A percentile compares a stretch with the other conserved stretches of the same genome.
phyloP scores from a whole-genome alignment of 495 filamentous ascomycete genomes.

The Haplographium delicatum region DNA sequence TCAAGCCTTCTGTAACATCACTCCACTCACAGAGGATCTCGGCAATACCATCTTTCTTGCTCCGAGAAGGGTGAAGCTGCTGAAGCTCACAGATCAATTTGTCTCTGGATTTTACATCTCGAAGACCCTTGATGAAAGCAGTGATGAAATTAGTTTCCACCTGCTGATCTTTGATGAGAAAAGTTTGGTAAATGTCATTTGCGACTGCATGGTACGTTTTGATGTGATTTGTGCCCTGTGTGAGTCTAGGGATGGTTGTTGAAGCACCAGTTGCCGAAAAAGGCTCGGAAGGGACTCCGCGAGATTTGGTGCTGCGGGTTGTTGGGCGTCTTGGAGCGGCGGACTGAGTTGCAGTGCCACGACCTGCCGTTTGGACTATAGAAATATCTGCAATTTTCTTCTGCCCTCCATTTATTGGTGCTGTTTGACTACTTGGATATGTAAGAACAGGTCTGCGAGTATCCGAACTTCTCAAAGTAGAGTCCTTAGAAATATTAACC shows the following conservation, averaged over 20 bases:
- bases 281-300: neutral
- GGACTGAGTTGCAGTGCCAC: neutral
- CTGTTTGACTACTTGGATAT: too few relatives aligned
- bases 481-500: too few relatives aligned
- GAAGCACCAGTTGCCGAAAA: neutral
- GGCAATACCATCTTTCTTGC: slow-evolving; percentile 6
- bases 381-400: too few relatives aligned
- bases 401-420: too few relatives aligned
- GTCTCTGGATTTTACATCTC: neutral
- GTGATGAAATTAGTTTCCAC: slow-evolving; percentile 13
- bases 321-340: neutral
- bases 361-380: neutral
- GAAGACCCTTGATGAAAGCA: slow-evolving; percentile 15
- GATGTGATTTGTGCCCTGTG: slow-evolving; percentile 8
- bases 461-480: too few relatives aligned
- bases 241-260: slow-evolving; percentile 1
- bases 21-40: slow-evolving; percentile 20
- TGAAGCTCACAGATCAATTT: slow-evolving; percentile 9
- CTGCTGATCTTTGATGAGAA: neutral
- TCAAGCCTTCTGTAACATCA: slow-evolving; percentile 13
- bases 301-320: slow-evolving; percentile 3
- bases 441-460: too few relatives aligned
- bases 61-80: slow-evolving; percentile 4
- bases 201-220: slow-evolving; percentile 8
- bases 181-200: neutral